Evolutionary conservation across 192 early-diverging fungal species (phyloP).

Genomic region (Umbelopsis isabellina): DNA sequence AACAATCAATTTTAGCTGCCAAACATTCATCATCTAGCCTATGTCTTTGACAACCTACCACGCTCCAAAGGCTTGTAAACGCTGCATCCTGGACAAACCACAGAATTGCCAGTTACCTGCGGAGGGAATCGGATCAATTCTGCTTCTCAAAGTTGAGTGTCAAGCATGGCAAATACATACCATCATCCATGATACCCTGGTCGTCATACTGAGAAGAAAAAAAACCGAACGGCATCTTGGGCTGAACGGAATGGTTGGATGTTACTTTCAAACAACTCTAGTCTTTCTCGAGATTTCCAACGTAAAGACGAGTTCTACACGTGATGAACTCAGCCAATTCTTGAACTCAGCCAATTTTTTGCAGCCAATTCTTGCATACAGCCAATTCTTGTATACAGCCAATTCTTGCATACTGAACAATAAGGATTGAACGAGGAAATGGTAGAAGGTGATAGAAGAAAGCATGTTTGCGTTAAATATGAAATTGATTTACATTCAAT

Average conservation of each 20-base stretch:
- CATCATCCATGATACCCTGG: constrained; percentile 56
- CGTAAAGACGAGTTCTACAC: too few relatives aligned
- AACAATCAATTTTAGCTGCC: not conserved
- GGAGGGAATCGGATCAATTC: not conserved
- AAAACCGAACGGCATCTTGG: constrained; percentile 40
- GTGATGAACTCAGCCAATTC: too few relatives aligned
- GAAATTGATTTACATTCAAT: too few relatives aligned
- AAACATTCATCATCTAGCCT: not conserved
- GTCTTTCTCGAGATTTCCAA: too few relatives aligned
- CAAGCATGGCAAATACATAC: constrained; percentile 24
- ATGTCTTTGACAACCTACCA: constrained; percentile 45
- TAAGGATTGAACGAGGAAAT: too few relatives aligned
- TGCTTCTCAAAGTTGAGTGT: not conserved
- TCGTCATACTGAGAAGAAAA: constrained; percentile 39
- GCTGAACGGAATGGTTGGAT: not conserved
- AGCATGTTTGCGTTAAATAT: too few relatives aligned
- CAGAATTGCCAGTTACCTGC: constrained; percentile 41
- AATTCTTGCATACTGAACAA: too few relatives aligned
- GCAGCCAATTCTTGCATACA: too few relatives aligned
- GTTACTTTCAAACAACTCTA: not conserved
- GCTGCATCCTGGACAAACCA: constrained; percentile 63
- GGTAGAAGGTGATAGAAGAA: too few relatives aligned
- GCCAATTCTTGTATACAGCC: too few relatives aligned
- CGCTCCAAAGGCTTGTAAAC: constrained; percentile 79
- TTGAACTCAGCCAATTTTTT: too few relatives aligned